Conservation (phyloP, 345 rosid species). For the Arabidopsis arenosa region DNA sequence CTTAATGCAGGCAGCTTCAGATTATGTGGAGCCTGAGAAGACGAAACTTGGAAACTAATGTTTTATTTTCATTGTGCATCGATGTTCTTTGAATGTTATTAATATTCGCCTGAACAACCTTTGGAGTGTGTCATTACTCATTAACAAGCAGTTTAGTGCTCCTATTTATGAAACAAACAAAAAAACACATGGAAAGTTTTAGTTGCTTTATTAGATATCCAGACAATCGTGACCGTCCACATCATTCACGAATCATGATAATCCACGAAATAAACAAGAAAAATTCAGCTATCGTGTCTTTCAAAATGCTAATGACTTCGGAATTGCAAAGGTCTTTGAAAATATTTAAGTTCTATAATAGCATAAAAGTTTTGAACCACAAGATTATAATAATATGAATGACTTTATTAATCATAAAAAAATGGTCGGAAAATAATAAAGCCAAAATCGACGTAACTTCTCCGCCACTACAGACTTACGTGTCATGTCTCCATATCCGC, state of each 20-base stretch:
- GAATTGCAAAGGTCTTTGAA: neutral
- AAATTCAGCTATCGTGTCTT: neutral
- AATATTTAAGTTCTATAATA: neutral
- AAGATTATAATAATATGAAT: neutral
- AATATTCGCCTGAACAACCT: neutral
- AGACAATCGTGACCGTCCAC: slow-evolving; percentile 1
- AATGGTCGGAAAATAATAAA: slow-evolving; percentile 10
- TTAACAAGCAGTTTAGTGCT: neutral
- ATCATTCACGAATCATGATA: neutral
- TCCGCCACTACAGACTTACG: slow-evolving; percentile 47
- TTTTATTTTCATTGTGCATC: slow-evolving; percentile 23
- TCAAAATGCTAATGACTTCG: neutral
- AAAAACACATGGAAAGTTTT: neutral
- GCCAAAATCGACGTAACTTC: slow-evolving; percentile 14
- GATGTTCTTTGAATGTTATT: neutral
- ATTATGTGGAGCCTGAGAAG: slow-evolving; percentile 12
- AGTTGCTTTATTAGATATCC: neutral
- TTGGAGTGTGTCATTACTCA: slow-evolving; percentile 1
- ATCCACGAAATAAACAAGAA: neutral
- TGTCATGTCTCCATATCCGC: slow-evolving; percentile 40
- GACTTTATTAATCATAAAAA: neutral
- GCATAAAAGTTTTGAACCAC: neutral
- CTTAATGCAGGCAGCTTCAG: slow-evolving; percentile 47
- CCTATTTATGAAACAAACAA: neutral
- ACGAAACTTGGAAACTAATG: slow-evolving; percentile 30